These are phyloP conservation scores for Candida argentea DNA, from an alignment of 805 yeast genomes.

Conservation along the genomic window DNA sequence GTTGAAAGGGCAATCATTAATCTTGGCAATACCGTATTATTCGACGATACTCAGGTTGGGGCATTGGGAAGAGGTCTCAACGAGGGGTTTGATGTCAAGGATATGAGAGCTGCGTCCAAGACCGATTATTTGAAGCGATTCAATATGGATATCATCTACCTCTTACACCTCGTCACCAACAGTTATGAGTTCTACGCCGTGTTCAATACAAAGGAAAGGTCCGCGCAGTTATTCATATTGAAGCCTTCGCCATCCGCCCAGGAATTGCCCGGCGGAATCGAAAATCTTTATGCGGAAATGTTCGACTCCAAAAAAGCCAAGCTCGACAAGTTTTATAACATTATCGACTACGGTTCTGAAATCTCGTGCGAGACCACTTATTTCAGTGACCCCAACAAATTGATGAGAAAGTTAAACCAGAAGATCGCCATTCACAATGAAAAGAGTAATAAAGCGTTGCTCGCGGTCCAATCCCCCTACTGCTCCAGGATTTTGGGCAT, in stretches of 20 bases:
- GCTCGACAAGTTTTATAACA: conserved; percentile 29
- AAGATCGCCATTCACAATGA: conserved; percentile 46
- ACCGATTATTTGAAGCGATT: conserved; percentile 45
- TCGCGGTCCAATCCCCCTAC: conserved; percentile 69
- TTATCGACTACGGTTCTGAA: conserved; percentile 43
- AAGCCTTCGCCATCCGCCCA: conserved; percentile 66
- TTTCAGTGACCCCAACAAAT: conserved; percentile 42
- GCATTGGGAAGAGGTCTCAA: conserved; percentile 79
- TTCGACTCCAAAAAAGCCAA: conserved; percentile 37
- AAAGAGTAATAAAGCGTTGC: conserved; percentile 51
- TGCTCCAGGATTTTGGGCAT: conserved; percentile 35
- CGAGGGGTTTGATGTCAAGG: conserved; percentile 66
- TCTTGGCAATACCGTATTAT: conserved; percentile 62
- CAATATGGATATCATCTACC: conserved; percentile 47
- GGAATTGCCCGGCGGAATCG: conserved; percentile 45
- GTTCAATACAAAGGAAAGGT: conserved; percentile 52
- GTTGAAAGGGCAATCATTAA: conserved; percentile 70
- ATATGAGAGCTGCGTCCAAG: conserved; percentile 38
- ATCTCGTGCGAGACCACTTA: conserved; percentile 46
- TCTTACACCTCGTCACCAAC: conserved; percentile 60
- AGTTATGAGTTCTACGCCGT: conserved; percentile 67
- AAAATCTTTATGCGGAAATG: conserved; percentile 45
- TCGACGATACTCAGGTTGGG: conserved; percentile 67
- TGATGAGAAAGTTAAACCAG: conserved; percentile 50
- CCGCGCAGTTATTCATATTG: conserved; percentile 43